Evolutionary conservation across 2,329 filamentous ascomycete genomes (phyloP), one percentile per base, ranked within the genome.

Genomic region (Fusarium sp.): DNA sequence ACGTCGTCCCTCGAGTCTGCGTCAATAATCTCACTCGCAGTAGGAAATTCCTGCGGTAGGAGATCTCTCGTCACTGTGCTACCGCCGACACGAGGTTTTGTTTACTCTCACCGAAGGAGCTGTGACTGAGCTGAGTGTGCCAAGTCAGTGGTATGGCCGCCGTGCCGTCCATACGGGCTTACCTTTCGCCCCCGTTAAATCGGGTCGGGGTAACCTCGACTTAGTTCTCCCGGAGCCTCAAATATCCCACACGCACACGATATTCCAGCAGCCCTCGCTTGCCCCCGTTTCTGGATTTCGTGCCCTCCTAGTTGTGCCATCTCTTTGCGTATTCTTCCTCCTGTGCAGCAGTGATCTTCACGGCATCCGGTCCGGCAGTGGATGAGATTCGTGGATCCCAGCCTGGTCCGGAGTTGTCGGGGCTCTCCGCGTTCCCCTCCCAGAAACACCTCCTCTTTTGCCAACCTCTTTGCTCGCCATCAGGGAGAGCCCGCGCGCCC

Each of bases 341-440:
- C 40, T 59, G 57, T 62, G 35, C 38, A 61, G 22, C 38, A 44
- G 36, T 46, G 33, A 60, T 57, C 67, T 64, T 70, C 24, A 62
- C 67, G 64, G 60, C 56, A n/a, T 53, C 66, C 66, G 66, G 67
- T 44, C 67, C 73, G 71, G 71, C 64, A 74, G 56, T 69, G 57
- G 31, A 72, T 62, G 71, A 64, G 51, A 64, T 58, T 64, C 61
- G 49, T 64, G 51, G 61, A 62, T 58, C 58, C 65, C 60, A 74
- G 57, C 68, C 65, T 62, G 61, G n/a, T 36, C 68, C 67, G 66
- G 69, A 68, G 71, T 46, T 46, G 40, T 73, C 75, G 72, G 66
- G 51, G 60, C 67, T 68, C 62, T 65, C 75, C 75, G 70, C 66
- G 63, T 42, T 24, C 53, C 58, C 38, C 46, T 64, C 44, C 59